Percentiles rank a stretch among this genome's conserved stretches.
Evolutionary conservation across 148 eudicot species (phyloP).

Genomic region (Beta vulgaris): DNA sequence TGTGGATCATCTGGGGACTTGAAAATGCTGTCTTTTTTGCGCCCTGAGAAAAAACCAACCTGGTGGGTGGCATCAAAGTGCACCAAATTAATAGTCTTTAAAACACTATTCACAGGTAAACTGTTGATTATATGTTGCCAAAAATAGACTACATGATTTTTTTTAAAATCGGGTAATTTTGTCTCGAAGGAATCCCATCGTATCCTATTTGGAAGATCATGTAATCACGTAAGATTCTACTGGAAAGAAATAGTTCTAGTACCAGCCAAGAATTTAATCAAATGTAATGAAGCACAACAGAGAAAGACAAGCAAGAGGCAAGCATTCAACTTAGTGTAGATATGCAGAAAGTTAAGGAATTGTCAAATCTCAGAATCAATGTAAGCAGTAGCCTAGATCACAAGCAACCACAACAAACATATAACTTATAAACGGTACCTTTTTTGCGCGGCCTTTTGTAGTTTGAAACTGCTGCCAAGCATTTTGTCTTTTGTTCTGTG

Average conservation of each 20-base stretch:
- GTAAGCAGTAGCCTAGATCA: too few species aligned
- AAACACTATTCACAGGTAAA: background rate
- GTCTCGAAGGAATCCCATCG: too few species aligned
- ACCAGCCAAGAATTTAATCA: too few species aligned
- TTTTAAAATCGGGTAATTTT: too few species aligned
- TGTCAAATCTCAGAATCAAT: too few species aligned
- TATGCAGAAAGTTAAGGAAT: background rate
- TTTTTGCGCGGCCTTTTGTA: constrained; percentile 80
- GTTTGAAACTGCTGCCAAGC: constrained; percentile 99
- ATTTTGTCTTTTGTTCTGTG: constrained; percentile 94
- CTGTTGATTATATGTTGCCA: too few species aligned
- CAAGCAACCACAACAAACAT: background rate
- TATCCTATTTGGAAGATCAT: too few species aligned
- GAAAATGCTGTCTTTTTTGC: constrained; percentile 92
- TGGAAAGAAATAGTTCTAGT: too few species aligned
- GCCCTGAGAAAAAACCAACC: constrained; percentile 96
- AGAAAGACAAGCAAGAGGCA: background rate
- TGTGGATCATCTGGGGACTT: constrained; percentile 96
- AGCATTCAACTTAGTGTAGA: background rate
- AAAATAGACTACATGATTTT: too few species aligned
- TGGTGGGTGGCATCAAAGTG: constrained; percentile 16
- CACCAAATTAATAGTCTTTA: constrained; percentile 5
- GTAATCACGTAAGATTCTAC: too few species aligned
- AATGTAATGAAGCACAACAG: background rate
- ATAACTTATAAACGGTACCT: constrained; percentile 41